These are phyloP conservation scores for Neurospora sp. DNA, from an alignment of 495 filamentous ascomycete species.

Conservation along the genomic window DNA sequence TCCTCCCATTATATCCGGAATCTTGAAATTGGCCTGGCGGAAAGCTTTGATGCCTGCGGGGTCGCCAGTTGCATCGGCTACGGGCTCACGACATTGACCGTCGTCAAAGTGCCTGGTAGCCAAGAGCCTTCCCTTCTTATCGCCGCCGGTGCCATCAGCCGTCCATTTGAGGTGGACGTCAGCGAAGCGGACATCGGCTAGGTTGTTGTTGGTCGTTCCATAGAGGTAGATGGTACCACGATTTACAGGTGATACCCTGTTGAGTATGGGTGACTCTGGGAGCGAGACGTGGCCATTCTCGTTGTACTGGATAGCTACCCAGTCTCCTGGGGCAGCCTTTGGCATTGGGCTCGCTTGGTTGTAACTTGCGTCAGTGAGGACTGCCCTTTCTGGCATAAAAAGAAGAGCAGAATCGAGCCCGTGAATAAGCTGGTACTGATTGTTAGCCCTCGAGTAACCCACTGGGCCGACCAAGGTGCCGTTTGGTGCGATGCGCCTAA, in stretches of 20 bases:
- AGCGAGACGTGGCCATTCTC: constrained; percentile 86
- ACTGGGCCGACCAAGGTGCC: constrained; percentile 59
- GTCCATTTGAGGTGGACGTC: constrained; percentile 69
- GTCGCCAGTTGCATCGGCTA: constrained; percentile 5
- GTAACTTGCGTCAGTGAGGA: constrained; percentile 37
- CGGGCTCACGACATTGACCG: constrained; percentile 69
- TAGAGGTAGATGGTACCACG: constrained; percentile 74
- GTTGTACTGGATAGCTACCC: constrained; percentile 61
- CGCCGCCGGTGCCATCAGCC: constrained; percentile 62
- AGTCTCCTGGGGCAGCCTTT: constrained; percentile 53
- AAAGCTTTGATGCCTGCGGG: constrained; percentile 36
- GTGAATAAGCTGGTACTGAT: constrained; percentile 25
- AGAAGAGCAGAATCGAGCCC: not conserved
- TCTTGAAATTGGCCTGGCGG: constrained; percentile 39
- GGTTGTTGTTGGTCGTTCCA: constrained; percentile 52
- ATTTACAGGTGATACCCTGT: constrained; percentile 36
- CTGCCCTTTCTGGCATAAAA: not conserved
- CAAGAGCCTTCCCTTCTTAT: constrained; percentile 61
- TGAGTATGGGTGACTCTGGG: constrained; percentile 46
- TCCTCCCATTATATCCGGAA: constrained; percentile 16
- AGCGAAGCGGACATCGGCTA: constrained; percentile 47
- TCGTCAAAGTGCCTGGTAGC: constrained; percentile 72
- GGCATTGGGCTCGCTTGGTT: constrained; percentile 41
- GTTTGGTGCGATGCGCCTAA: constrained; percentile 57
- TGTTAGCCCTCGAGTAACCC: constrained; percentile 56